Evolutionary conservation across 768 basidiomycete species (phyloP).

Genomic region (Tricholoma furcatifolium): DNA sequence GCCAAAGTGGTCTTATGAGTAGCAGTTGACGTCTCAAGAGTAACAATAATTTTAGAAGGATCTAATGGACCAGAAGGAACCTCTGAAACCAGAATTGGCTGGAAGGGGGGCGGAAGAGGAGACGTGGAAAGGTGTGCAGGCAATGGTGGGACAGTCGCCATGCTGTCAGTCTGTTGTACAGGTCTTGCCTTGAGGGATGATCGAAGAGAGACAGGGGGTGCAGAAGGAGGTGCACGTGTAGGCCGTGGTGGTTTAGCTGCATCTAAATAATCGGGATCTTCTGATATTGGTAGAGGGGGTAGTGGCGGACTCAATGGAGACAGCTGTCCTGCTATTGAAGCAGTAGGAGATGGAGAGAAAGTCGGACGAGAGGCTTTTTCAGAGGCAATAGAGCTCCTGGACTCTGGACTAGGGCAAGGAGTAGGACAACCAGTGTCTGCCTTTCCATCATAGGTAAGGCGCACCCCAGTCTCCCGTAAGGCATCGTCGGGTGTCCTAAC

Average conservation of each 20-base stretch:
- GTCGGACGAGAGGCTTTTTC: slow-evolving; percentile 3
- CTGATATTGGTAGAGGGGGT: slow-evolving; percentile 48
- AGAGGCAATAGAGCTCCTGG: slow-evolving; percentile 13
- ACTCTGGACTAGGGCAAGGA: slow-evolving; percentile 1
- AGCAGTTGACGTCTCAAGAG: slow-evolving; percentile 70
- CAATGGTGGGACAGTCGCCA: slow-evolving; percentile 46
- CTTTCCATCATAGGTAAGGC: slow-evolving; percentile 33
- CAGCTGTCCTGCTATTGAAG: slow-evolving; percentile 16
- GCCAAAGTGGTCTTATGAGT: slow-evolving; percentile 65
- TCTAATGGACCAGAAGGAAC: slow-evolving; percentile 49
- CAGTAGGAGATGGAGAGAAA: slow-evolving; percentile 2
- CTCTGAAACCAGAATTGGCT: slow-evolving; percentile 63
- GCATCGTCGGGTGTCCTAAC: slow-evolving; percentile 84
- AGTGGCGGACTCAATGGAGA: slow-evolving; percentile 50
- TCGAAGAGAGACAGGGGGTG: slow-evolving; percentile 23
- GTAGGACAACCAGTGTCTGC: slow-evolving; percentile 8
- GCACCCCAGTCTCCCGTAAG: slow-evolving; percentile 48
- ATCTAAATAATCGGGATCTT: slow-evolving; percentile 28
- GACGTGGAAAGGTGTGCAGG: slow-evolving; percentile 42
- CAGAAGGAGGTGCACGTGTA: slow-evolving; percentile 23
- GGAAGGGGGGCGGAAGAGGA: slow-evolving; percentile 57
- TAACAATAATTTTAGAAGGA: slow-evolving; percentile 62
- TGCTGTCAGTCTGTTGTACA: slow-evolving; percentile 35
- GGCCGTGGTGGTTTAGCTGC: slow-evolving; percentile 34
- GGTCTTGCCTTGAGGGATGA: slow-evolving; percentile 40